Base-by-base conservation (phyloP, 1,284 basidiomycete species). In the Phaffia rhodozyma region DNA sequence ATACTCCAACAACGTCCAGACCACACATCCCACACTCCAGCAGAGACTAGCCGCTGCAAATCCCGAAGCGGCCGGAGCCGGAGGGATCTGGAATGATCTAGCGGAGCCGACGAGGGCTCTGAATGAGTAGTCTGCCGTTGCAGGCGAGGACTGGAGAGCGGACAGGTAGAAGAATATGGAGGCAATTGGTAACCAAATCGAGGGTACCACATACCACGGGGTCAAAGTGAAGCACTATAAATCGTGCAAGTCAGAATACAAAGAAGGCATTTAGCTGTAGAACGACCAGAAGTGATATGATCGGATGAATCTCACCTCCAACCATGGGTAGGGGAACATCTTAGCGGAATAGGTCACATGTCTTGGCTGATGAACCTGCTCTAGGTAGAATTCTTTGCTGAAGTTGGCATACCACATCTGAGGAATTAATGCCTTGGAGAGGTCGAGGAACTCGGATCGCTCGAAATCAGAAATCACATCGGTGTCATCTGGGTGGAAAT, bases 1-100 rank as follows among this genome's bases (percentile, higher is more conserved):
- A 75, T 98, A 99, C 76, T 98, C 96, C 74, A 99, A 79, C n/a
- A 97, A 74, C 0, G 94, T 97, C 94, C 94, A 99, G 69, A 96
- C 81, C 60, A 97, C 53, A 74, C 90, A 89, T 13, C 94, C 94
- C 43, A 84, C 58, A 9, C 23, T 48, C 63, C 63, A 91, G 77
- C 84, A 91, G 1, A 78, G 68, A 38, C 81, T 61, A 1, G 83
- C 79, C 70, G 85, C 82, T 32, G 72, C 67, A 27, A 64, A 13
- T 5, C 51, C 53, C 3, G 11, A 9, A 11, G 51, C 16, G 11
- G 59, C 55, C 21, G 66, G 67, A 7, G 64, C 27, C 5, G 63
- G 59, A 20, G 60, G 50, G 55, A 82, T 73, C 1, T 82, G 79
- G 3, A 75, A 74, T 16, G 75, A 67, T 7, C 84, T 78, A 47